Conservation (phyloP, 129 eudicot species). For the Helianthus tuberosus region DNA sequence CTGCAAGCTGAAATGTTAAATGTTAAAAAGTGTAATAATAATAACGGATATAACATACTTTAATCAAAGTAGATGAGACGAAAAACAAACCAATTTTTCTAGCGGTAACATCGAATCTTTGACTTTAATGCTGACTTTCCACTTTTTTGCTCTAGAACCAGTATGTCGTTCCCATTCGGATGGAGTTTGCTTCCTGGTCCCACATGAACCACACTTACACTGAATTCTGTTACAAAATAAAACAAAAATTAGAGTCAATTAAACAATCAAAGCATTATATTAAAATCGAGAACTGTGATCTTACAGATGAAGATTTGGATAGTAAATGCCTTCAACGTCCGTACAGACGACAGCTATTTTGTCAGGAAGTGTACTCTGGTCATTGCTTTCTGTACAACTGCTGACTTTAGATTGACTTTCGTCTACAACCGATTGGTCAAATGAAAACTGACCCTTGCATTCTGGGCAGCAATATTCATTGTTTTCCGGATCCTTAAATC, state of each 20-base stretch:
- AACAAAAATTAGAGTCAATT: background rate
- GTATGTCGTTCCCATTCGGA: constrained; percentile 97
- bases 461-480: constrained; percentile 75
- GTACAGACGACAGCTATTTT: constrained; percentile 74
- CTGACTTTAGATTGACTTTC: constrained; percentile 29
- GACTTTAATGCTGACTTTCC: constrained; percentile 91
- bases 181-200: constrained; percentile 62
- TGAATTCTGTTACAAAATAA: constrained; percentile 59
- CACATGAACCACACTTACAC: constrained; percentile 91
- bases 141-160: constrained; percentile 94
- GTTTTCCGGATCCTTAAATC: constrained; percentile 54
- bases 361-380: constrained; percentile 51
- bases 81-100: constrained; percentile 70
- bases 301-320: constrained; percentile 79
- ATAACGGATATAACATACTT: background rate
- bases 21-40: constrained; percentile 17
- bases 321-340: constrained; percentile 77
- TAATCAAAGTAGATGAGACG: background rate
- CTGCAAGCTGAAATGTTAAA: constrained; percentile 55
- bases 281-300: constrained; percentile 15
- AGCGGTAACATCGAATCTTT: constrained; percentile 64
- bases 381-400: constrained; percentile 43
- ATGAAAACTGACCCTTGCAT: constrained; percentile 48
- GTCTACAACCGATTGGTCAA: constrained; percentile 30
- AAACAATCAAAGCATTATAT: background rate